phyloP scores from a whole-genome alignment of 2,329 filamentous ascomycete genomes.

The Diaporthe citri region DNA sequence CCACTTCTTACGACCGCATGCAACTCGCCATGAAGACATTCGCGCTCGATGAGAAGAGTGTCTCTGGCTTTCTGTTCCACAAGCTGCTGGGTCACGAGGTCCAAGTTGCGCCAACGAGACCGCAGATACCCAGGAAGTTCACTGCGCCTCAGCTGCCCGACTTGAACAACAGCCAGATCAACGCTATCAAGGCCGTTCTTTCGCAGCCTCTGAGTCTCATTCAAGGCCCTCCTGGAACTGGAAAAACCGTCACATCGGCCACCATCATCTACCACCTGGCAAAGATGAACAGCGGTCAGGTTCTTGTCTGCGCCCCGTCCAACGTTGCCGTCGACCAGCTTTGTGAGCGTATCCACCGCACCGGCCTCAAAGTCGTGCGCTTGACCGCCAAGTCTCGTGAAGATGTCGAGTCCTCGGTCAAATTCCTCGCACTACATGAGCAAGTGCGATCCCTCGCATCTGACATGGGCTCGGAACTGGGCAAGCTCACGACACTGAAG shows the following conservation, averaged over 20 bases:
- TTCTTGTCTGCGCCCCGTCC: slow-evolving; percentile 95
- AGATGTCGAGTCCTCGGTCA: slow-evolving; percentile 98
- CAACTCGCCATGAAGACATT: slow-evolving; percentile 99
- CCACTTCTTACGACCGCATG: slow-evolving; percentile 99
- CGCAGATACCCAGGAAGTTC: slow-evolving; percentile 95
- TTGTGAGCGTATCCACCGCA: slow-evolving; percentile 95
- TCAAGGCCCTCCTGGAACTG: slow-evolving; percentile 95
- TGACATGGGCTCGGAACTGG: slow-evolving; percentile 92
- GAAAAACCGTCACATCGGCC: slow-evolving; percentile 98
- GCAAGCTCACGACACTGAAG: slow-evolving; percentile 94
- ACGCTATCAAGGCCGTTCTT: slow-evolving; percentile 93
- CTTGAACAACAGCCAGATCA: slow-evolving; percentile 94
- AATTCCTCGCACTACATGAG: slow-evolving; percentile 94
- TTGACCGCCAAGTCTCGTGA: slow-evolving; percentile 99
- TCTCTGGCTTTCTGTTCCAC: slow-evolving; percentile 99
- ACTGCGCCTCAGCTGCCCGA: slow-evolving; percentile 94
- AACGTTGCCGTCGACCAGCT: slow-evolving; percentile 99
- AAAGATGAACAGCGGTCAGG: slow-evolving; percentile 94
- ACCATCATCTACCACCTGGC: slow-evolving; percentile 98
- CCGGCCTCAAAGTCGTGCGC: slow-evolving; percentile 94
- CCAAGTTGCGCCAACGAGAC: slow-evolving; percentile 94
- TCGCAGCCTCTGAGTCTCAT: slow-evolving; percentile 96
- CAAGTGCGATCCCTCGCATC: slow-evolving; percentile 88
- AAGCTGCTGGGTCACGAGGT: slow-evolving; percentile 96
- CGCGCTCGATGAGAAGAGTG: slow-evolving; percentile 96